Base-by-base conservation (phyloP, 2,329 filamentous ascomycete genomes). In the Alternaria burnsii region DNA sequence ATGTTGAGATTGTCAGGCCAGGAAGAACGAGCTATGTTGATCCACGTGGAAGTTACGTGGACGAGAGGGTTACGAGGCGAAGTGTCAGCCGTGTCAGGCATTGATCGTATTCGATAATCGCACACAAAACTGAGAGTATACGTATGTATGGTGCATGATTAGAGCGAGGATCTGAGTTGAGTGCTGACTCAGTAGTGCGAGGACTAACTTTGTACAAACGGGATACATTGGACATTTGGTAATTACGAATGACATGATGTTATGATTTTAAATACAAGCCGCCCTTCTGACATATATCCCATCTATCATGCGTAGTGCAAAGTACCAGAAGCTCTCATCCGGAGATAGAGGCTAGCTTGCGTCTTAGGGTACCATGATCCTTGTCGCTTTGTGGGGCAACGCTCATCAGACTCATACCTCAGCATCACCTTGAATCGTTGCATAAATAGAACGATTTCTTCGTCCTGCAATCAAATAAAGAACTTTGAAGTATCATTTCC, bases 31-130 rank as follows among this genome's bases (percentile, higher is more conserved):
- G 72, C 43, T 68, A 68, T 58, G 63, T 74, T 8, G 71, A 73
- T 62, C 56, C 56, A 11, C 51, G 56, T 8, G 62, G 65, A 42
- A 73, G 72, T 42, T 68, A 69, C 59, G 67, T 74, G 8, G 72
- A 73, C 61, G 72, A 74, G 60, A 63, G 69, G 55, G 44, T 56
- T 52, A 58, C 61, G 30, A 67, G 71, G 62, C 70, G 72, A 61
- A 75, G 74, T 59, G 71, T 77, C 40, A 72, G 70, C 51, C 58
- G 74, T 36, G 69, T 73, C 26, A 61, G 73, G 67, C 52, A 58
- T 43, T 62, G 18, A 59, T 24, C 5, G 9, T 24, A 12, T 22
- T 20, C 5, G 5, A 20, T 10, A 16, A 12, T 42, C n/a, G 26
- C 7, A 30, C 1, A 11, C 12, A 7, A 9, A 24, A 24, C 14